Base-by-base conservation (phyloP, 495 filamentous ascomycete species). In the Neohortaea acidophila region DNA sequence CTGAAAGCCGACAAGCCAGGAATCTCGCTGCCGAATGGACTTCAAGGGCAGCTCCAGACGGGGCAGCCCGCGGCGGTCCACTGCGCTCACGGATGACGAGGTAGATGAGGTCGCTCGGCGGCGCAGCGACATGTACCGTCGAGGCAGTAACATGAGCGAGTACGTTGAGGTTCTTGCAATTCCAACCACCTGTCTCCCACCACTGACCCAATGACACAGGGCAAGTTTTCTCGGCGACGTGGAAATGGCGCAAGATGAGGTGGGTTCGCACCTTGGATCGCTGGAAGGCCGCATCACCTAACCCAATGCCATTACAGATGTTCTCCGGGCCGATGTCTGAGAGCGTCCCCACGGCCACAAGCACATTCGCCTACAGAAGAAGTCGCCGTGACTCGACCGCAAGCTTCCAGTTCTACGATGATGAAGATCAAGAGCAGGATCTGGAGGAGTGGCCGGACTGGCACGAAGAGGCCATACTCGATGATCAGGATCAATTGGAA, bases 171-270 rank as follows among this genome's bases (percentile, higher is more conserved):
- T 17, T 8, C 9, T 8, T 17, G 31, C 31, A 33, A 18, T 9
- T 9, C 8, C 15, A 12, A 15, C 31, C 17, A 33, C 8, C 10
- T 33, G 10, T n/a, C n/a, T n/a, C n/a, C n/a, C n/a, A 18, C 31
- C 10, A 17, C 17, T 8, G 19, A 11, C 17, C 9, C 20, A 36
- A 20, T n/a, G n/a, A n/a, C n/a, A n/a, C n/a, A n/a, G n/a, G 22
- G 46, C 46, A 1, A 44, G 41, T 58, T 74, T 94, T 48, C 73
- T 92, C 26, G 82, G 81, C 23, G 86, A 94, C 56, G 87, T 99
- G n/a, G 89, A 93, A 55, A 99, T 99, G 89, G 91, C 89, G 19
- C 84, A 86, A 31, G 81, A 94, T 55, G 87, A 94, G n/a, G n/a
- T n/a, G n/a, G n/a, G n/a, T n/a, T n/a, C n/a, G n/a, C n/a, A n/a